These are phyloP conservation scores for Calonectria ilicicola DNA, from an alignment of 2,329 filamentous ascomycete species.

Conservation along the genomic window DNA sequence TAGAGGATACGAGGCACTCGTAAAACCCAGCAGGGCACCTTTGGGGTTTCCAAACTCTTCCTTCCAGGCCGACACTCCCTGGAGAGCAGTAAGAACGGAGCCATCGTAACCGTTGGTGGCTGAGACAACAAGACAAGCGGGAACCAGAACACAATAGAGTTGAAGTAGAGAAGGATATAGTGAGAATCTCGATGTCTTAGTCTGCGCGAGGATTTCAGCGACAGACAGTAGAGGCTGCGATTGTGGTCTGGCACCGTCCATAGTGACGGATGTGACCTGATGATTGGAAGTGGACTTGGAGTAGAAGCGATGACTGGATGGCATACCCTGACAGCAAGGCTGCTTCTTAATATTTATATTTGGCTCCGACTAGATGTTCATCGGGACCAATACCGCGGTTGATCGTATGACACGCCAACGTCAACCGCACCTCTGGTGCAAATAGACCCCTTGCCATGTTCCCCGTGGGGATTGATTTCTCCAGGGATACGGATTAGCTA, in stretches of 20 bases:
- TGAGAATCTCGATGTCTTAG: constrained; percentile 19
- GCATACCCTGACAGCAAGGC: background rate
- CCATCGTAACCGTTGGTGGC: constrained; percentile 62
- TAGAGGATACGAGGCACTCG: constrained; percentile 58
- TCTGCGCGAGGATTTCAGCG: constrained; percentile 25
- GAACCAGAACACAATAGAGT: constrained; percentile 27
- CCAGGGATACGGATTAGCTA: background rate
- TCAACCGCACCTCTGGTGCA: background rate
- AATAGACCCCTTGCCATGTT: background rate
- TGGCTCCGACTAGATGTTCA: background rate
- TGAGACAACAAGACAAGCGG: constrained; percentile 30
- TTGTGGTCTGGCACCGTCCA: constrained; percentile 3
- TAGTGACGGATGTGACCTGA: background rate
- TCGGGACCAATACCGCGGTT: background rate
- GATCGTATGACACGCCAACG: constrained; percentile 6
- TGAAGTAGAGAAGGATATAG: constrained; percentile 21
- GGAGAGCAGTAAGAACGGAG: constrained; percentile 60
- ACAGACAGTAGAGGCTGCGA: constrained; percentile 20
- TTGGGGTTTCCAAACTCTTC: constrained; percentile 49
- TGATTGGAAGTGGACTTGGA: background rate
- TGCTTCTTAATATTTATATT: background rate
- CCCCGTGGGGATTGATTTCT: constrained; percentile 16
- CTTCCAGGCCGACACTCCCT: constrained; percentile 53
- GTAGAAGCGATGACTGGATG: background rate
- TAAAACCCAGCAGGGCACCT: constrained; percentile 45